Percentiles rank a stretch among this genome's conserved stretches.
Conservation (phyloP, 257 asterid species). For the Capsicum chinense region DNA sequence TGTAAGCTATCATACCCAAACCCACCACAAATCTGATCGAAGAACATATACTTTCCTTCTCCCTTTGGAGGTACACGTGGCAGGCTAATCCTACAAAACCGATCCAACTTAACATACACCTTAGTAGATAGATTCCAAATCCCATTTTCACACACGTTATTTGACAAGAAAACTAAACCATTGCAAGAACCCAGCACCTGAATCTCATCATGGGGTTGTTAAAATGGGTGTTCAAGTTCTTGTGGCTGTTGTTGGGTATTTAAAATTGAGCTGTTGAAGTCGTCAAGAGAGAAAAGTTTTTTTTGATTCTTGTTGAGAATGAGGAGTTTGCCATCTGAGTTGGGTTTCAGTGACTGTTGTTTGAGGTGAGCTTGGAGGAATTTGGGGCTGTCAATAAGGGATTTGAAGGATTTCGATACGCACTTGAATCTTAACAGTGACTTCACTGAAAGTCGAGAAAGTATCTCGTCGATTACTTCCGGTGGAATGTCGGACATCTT, state of each 20-base stretch:
- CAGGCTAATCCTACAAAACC: not conserved
- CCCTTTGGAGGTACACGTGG: not conserved
- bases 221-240: not conserved
- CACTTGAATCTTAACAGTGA: slow-evolving; percentile 53
- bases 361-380: slow-evolving; percentile 53
- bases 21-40: slow-evolving; percentile 34
- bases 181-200: slow-evolving; percentile 33
- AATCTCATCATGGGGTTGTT: not conserved
- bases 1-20: slow-evolving; percentile 50
- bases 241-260: too few relatives aligned
- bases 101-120: slow-evolving; percentile 6
- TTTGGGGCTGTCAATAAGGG: slow-evolving; percentile 48
- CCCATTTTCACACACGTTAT: slow-evolving; percentile 26
- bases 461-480: too few relatives aligned
- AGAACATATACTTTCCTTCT: too few relatives aligned
- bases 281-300: slow-evolving; percentile 30
- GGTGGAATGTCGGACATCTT: too few relatives aligned
- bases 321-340: slow-evolving; percentile 39
- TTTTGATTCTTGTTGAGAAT: slow-evolving; percentile 50
- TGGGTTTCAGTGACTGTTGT: not conserved
- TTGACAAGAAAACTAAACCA: slow-evolving; percentile 35
- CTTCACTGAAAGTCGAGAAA: slow-evolving; percentile 52
- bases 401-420: slow-evolving; percentile 53
- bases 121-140: slow-evolving; percentile 58
- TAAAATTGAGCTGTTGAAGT: slow-evolving; percentile 5